Evolutionary conservation across 2,329 filamentous ascomycete species (phyloP).

Genomic region (Periconia sp.): DNA sequence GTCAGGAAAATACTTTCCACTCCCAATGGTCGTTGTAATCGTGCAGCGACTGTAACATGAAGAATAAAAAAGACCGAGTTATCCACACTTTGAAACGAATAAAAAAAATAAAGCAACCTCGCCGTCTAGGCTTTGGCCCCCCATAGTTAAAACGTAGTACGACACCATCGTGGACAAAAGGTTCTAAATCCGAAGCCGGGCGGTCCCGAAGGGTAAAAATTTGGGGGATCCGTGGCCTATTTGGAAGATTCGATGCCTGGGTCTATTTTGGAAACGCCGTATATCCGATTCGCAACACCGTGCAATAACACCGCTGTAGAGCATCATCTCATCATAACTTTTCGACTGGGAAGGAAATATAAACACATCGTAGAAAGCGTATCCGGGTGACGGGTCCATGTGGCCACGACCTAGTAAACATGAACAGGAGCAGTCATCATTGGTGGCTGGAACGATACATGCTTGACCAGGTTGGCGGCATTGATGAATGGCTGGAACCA

Average conservation of each 20-base stretch:
- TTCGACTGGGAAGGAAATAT: constrained; percentile 36
- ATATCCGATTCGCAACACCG: constrained; percentile 34
- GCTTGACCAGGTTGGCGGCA: constrained; percentile 48
- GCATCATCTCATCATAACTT: constrained; percentile 47
- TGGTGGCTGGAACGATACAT: constrained; percentile 48
- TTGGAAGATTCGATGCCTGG: constrained; percentile 18
- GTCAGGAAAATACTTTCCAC: constrained; percentile 9
- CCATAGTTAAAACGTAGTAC: constrained; percentile 39
- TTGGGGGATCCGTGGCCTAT: constrained; percentile 7
- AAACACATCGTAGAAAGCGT: constrained; percentile 42
- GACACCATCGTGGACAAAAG: constrained; percentile 21
- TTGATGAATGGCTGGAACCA: constrained; percentile 50
- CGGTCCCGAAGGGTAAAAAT: constrained; percentile 5
- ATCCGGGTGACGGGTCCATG: constrained; percentile 20
- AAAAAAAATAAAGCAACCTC: constrained; percentile 11
- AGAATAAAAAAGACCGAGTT: constrained; percentile 14
- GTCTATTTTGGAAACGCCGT: constrained; percentile 42
- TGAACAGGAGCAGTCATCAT: constrained; percentile 45
- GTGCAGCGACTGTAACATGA: constrained; percentile 16
- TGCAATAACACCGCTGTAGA: constrained; percentile 27
- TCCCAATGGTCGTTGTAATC: constrained; percentile 16
- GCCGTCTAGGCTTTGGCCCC: constrained; percentile 40
- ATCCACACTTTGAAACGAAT: constrained; percentile 8
- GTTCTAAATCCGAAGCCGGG: constrained; percentile 28
- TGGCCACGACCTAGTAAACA: constrained; percentile 38